A percentile compares a stretch with the other conserved stretches of the same genome.
phyloP scores from a whole-genome alignment of 805 yeast genomes.

The Starmerella vaccinii region DNA sequence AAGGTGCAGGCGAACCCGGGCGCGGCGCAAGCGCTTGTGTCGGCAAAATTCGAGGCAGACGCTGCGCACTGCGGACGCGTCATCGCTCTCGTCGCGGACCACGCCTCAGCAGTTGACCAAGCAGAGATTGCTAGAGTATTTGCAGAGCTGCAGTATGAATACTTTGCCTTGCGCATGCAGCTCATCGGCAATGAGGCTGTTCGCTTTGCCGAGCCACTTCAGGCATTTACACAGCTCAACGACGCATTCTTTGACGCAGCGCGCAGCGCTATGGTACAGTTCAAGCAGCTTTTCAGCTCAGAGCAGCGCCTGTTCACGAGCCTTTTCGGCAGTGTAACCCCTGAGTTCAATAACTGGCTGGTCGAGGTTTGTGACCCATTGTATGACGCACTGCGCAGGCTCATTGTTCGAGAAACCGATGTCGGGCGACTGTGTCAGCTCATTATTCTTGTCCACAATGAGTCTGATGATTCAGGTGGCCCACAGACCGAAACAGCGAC shows the following conservation, averaged over 20 bases:
- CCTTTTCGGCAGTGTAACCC: conserved; percentile 38
- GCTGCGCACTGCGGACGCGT: conserved; percentile 11
- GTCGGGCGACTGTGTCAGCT: conserved; percentile 65
- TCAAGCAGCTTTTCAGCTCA: conserved; percentile 53
- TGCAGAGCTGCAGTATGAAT: conserved; percentile 13
- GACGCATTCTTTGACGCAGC: conserved; percentile 17
- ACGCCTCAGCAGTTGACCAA: conserved; percentile 2
- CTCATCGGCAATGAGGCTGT: conserved; percentile 10
- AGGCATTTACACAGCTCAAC: conserved; percentile 19
- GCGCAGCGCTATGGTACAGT: conserved; percentile 50
- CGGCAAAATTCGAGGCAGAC: conserved; percentile 22
- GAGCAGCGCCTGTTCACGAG: conserved; percentile 43
- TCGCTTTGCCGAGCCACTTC: conserved; percentile 23
- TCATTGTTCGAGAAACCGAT: conserved; percentile 58
- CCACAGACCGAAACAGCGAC: not conserved
- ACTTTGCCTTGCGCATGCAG: conserved; percentile 12
- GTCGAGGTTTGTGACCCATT: conserved; percentile 62
- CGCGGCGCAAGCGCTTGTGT: conserved; percentile 20
- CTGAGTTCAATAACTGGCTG: conserved; percentile 46
- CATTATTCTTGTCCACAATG: conserved; percentile 13
- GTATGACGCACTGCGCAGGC: conserved; percentile 57
- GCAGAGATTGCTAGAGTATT: not conserved
- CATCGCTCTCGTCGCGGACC: conserved; percentile 9
- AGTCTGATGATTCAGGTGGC: not conserved
- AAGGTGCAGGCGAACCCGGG: conserved; percentile 5